A percentile compares a stretch with the other conserved stretches of the same genome.
These are phyloP conservation scores for Ogataea pini DNA, from an alignment of 805 yeast species.

Conservation along the genomic window DNA sequence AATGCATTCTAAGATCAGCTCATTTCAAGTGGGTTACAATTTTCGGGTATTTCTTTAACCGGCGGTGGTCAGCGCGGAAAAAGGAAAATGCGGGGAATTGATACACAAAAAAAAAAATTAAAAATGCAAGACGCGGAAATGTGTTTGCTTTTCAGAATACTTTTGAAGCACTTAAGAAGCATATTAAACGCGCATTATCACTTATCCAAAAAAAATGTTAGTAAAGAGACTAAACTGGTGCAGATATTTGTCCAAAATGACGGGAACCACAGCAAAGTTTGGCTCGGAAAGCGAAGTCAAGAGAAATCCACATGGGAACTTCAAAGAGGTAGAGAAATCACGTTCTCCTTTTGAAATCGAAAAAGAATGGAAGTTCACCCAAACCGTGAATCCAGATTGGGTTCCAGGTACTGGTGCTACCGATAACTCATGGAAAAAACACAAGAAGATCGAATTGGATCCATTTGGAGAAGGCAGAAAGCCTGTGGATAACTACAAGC, in stretches of 20 bases:
- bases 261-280: constrained; percentile 2
- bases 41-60: constrained; percentile 1
- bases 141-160: too few relatives aligned
- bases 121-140: not conserved
- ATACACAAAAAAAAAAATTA: not conserved
- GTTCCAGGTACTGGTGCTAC: constrained; percentile 49
- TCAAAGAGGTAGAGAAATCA: constrained; percentile 13
- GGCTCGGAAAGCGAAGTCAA: constrained; percentile 7
- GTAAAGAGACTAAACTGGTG: not conserved
- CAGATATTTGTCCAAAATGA: constrained; percentile 1
- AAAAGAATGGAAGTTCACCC: constrained; percentile 9
- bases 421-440: constrained; percentile 43
- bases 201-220: not conserved
- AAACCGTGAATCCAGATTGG: constrained; percentile 40
- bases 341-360: constrained; percentile 13
- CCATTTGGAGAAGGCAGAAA: constrained; percentile 45
- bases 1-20: not conserved
- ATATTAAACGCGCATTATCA: not conserved
- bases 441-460: constrained; percentile 49
- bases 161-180: too few relatives aligned
- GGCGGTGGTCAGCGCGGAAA: not conserved
- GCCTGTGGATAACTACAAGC: constrained; percentile 48
- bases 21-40: not conserved
- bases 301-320: constrained; percentile 10
- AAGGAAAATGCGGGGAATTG: not conserved